These are phyloP conservation scores for Geotrichum citri-aurantii DNA, from an alignment of 1,139 yeast genomes.

Conservation along the genomic window DNA sequence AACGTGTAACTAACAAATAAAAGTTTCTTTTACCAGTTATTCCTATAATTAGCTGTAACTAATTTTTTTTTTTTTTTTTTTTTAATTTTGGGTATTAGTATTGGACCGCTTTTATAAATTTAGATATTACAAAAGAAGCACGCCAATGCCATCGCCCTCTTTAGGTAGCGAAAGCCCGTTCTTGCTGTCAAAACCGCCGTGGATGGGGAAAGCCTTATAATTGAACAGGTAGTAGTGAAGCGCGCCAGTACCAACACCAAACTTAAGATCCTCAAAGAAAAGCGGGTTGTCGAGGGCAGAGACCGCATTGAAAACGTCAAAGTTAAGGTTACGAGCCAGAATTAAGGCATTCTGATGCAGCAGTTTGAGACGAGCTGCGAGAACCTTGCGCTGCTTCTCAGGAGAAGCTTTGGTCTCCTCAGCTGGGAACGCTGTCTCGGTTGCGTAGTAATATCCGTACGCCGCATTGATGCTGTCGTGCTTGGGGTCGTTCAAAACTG, in stretches of 20 bases:
- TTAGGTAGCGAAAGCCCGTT: constrained; percentile 39
- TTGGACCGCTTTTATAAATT: neutral
- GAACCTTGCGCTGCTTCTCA: constrained; percentile 27
- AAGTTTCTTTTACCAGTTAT: neutral
- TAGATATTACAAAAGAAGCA: constrained; percentile 57
- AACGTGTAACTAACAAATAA: too few species aligned
- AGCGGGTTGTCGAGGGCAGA: constrained; percentile 84
- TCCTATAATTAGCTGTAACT: neutral
- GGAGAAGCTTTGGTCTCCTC: neutral
- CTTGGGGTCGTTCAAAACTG: constrained; percentile 63
- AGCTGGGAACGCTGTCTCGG: constrained; percentile 34
- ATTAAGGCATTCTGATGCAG: constrained; percentile 74
- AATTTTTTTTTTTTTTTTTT: neutral
- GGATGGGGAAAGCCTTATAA: constrained; percentile 72
- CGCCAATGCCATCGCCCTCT: constrained; percentile 77
- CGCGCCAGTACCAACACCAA: constrained; percentile 92
- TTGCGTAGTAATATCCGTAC: constrained; percentile 83
- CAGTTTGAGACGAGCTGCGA: constrained; percentile 53
- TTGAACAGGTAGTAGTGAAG: constrained; percentile 88
- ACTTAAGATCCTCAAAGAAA: constrained; percentile 75
- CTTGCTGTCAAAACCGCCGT: constrained; percentile 65
- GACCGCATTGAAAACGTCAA: constrained; percentile 91
- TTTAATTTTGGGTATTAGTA: neutral
- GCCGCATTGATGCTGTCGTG: constrained; percentile 78
- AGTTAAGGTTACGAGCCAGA: constrained; percentile 56